Evolutionary conservation across 2,329 filamentous ascomycete species (phyloP).

Genomic region (Pyrenochaeta sp.): DNA sequence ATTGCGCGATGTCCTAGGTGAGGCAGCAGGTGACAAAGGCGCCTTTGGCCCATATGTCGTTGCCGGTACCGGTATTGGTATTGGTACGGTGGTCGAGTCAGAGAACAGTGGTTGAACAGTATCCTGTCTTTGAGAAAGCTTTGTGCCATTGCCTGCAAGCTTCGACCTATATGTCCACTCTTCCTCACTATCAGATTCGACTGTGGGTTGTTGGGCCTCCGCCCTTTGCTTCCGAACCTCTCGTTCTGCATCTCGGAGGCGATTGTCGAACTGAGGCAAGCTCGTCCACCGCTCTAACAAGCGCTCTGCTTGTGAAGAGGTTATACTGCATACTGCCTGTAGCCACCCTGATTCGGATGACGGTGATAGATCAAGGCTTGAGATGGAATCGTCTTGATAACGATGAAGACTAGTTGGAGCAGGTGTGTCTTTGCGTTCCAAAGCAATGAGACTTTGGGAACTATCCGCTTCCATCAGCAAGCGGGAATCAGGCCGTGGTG

Average conservation of each 20-base stretch:
- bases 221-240: constrained; percentile 32
- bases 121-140: constrained; percentile 23
- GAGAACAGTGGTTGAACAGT: constrained; percentile 41
- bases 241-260: constrained; percentile 35
- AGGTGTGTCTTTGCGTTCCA: constrained; percentile 13
- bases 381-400: constrained; percentile 41
- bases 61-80: constrained; percentile 25
- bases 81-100: constrained; percentile 30
- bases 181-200: constrained; percentile 48
- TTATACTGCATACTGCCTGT: constrained; percentile 30
- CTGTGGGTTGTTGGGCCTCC: constrained; percentile 42
- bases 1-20: constrained; percentile 31
- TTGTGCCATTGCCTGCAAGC: constrained; percentile 16
- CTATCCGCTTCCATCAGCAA: constrained; percentile 43
- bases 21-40: constrained; percentile 39
- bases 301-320: constrained; percentile 33
- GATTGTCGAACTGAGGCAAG: constrained; percentile 41
- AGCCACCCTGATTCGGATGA: constrained; percentile 34
- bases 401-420: constrained; percentile 33
- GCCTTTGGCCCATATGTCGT: constrained; percentile 27
- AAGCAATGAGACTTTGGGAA: constrained; percentile 33
- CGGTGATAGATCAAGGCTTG: constrained; percentile 30
- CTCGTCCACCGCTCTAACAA: constrained; percentile 45
- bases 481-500: constrained; percentile 19
- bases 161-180: constrained; percentile 24